Evolutionary conservation across 768 basidiomycete species (phyloP).

Genomic region (Termitomyces sp.): DNA sequence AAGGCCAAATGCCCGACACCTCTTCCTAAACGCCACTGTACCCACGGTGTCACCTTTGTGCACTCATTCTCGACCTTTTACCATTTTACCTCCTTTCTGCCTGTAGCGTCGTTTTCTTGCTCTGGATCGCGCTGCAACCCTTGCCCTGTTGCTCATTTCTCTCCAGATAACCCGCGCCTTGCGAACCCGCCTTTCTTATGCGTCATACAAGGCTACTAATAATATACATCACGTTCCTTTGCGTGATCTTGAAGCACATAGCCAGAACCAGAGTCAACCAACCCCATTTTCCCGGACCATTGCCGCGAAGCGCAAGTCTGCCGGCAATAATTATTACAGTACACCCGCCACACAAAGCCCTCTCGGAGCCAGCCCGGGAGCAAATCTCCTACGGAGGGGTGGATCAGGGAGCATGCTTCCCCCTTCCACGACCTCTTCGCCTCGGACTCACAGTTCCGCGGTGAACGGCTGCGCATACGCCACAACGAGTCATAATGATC

Average conservation of each 20-base stretch:
- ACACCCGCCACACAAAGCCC: conserved; percentile 47
- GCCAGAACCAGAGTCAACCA: conserved; percentile 35
- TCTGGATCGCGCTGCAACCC: conserved; percentile 23
- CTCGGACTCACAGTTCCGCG: conserved; percentile 39
- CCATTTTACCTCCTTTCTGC: conserved; percentile 6
- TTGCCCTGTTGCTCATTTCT: conserved; percentile 32
- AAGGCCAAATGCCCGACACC: neutral
- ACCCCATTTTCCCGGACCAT: conserved; percentile 44
- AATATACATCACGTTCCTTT: conserved; percentile 63
- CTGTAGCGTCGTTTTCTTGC: conserved; percentile 6
- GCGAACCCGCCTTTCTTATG: conserved; percentile 76
- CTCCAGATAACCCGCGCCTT: conserved; percentile 75
- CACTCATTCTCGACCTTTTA: conserved; percentile 4
- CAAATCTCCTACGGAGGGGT: conserved; percentile 26
- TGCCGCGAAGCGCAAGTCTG: conserved; percentile 54
- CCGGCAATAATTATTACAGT: conserved; percentile 37
- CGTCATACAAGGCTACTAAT: conserved; percentile 78
- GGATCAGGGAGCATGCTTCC: conserved; percentile 43
- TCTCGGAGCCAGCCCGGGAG: conserved; percentile 23
- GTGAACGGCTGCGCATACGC: conserved; percentile 23
- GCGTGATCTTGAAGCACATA: conserved; percentile 67
- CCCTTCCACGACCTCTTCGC: conserved; percentile 34
- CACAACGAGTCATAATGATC: conserved; percentile 26
- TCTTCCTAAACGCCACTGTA: neutral
- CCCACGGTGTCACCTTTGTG: conserved; percentile 3